Base-by-base conservation (phyloP, 1,284 basidiomycete genomes). In the Ceratobasidium sp. region DNA sequence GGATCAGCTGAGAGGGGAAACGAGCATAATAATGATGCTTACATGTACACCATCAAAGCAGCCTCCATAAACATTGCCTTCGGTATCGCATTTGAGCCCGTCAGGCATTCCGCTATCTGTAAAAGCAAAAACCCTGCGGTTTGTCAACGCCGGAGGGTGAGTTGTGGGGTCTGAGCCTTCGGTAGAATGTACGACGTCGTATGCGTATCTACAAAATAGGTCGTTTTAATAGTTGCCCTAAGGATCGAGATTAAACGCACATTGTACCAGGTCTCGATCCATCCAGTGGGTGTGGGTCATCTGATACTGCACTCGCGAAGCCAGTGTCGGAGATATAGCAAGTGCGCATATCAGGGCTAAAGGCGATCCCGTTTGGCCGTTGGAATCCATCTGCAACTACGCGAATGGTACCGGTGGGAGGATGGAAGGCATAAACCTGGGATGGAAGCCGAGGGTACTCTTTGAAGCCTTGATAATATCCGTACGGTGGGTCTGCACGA, bases 351-450 rank as follows among this genome's bases (percentile, higher is more conserved):
- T 94, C 91, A 1, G 87, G 85, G 7, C 89, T 89, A 83, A 95
- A 93, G 0, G 92, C 91, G 51, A 95, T 88, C 0, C 93, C 93
- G 83, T 92, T 92, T 71, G 87, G 87, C 71, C 86, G 86, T 79
- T 88, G 86, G 81, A 94, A 91, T 44, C 90, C 90, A 79, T 93
- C 92, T 0, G 93, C 92, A 1, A 94, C 91, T 2, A 93, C 91
- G 5, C 89, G 88, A 1, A 95, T 89, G 20, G 87, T 84, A 10
- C 92, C 89, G 0, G 90, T 92, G 10, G 86, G 86, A 12, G 91
- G 90, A 82, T 94, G 90, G 80, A 94, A 90, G 13, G 91, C 88
- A 82, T 95, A 95, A 1, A 94, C 92, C 82, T 94, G 93, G 67
- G 89, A 90, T 3, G 92, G 93, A 58, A 95, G 83, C 56, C 90